These are phyloP conservation scores for Aspergillus carbonarius DNA, from an alignment of 2,329 filamentous ascomycete species.

Conservation along the genomic window DNA sequence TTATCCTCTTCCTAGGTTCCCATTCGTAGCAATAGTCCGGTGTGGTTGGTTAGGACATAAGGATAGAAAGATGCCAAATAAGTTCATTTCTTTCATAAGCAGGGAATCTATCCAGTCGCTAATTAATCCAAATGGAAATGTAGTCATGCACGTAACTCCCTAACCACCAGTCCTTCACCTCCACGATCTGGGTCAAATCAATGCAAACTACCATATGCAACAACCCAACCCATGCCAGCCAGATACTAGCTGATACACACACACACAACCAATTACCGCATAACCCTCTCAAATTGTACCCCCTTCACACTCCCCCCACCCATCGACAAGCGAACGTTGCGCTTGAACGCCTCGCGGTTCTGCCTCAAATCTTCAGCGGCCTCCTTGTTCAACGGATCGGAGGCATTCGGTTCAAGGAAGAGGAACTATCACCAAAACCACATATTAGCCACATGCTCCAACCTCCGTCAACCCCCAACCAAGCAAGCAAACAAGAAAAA, in stretches of 20 bases:
- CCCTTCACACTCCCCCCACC: conserved; percentile 73
- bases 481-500: not conserved
- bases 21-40: too few relatives aligned
- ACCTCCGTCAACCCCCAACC: not conserved
- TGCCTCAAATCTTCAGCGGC: conserved; percentile 86
- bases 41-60: too few relatives aligned
- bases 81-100: conserved; percentile 24
- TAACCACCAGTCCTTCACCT: not conserved
- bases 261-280: too few relatives aligned
- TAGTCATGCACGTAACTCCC: conserved; percentile 10
- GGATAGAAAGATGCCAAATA: not conserved
- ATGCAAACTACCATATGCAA: not conserved
- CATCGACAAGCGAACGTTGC: conserved; percentile 85
- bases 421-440: conserved; percentile 69
- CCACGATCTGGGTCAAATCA: not conserved
- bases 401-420: conserved; percentile 96
- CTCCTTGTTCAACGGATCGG: conserved; percentile 97
- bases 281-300: conserved; percentile 72
- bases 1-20: not conserved
- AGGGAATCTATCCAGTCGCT: conserved; percentile 35
- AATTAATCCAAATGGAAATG: conserved; percentile 32
- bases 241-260: not conserved
- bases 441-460: not conserved
- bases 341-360: conserved; percentile 85
- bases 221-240: not conserved